phyloP scores from a whole-genome alignment of 2,329 filamentous ascomycete species.

The Xylariaceae sp. region DNA sequence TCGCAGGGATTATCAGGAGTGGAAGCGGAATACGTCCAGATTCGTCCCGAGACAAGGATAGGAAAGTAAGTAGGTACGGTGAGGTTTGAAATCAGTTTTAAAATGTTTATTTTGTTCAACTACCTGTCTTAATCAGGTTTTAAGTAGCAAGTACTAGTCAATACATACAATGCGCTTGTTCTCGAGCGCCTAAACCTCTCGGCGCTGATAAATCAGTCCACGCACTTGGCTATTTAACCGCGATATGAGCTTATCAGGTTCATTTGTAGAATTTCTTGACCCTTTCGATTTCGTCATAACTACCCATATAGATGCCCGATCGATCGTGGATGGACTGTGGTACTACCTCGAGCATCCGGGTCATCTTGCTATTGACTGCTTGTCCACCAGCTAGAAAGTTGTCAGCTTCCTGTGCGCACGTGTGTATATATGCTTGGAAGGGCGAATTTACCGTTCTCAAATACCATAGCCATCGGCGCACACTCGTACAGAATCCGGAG shows the following conservation, averaged over 20 bases:
- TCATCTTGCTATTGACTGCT: conserved; percentile 89
- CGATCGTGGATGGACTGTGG: conserved; percentile 94
- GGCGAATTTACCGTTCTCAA: conserved; percentile 82
- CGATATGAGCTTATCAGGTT: conserved; percentile 3
- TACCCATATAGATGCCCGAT: conserved; percentile 95
- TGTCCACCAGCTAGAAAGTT: conserved; percentile 75
- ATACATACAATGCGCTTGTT: conserved; percentile 9
- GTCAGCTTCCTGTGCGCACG: conserved; percentile 32
- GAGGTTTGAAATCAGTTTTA: background rate
- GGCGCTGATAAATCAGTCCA: conserved; percentile 9
- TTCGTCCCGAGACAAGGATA: conserved; percentile 63
- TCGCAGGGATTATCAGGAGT: conserved; percentile 66
- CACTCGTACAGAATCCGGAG: conserved; percentile 97
- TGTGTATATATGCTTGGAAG: background rate
- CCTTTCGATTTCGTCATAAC: conserved; percentile 93
- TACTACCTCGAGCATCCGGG: conserved; percentile 83
- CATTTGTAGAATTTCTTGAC: conserved; percentile 80
- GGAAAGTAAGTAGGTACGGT: background rate
- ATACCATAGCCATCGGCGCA: conserved; percentile 97
- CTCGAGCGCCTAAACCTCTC: conserved; percentile 12
- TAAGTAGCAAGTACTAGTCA: conserved; percentile 1
- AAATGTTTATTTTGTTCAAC: background rate
- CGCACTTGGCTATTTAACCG: conserved; percentile 3
- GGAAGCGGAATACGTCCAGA: conserved; percentile 68
- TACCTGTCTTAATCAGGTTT: background rate